Conservation (phyloP, 257 asterid species). For the Oldenlandia corymbosa region DNA sequence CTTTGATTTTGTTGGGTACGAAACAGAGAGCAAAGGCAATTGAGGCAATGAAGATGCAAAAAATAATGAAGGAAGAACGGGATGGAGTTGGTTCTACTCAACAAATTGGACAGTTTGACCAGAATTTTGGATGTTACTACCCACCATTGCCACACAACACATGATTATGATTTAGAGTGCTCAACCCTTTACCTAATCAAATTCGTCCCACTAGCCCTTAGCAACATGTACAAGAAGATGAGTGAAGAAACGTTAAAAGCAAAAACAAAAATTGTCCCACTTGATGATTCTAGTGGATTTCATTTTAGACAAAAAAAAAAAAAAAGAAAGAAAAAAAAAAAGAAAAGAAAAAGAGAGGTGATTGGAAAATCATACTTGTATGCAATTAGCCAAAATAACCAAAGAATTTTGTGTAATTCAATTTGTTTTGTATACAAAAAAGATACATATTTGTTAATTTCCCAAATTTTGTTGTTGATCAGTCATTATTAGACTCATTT, state of each 20-base stretch:
- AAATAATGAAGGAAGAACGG: conserved; percentile 27
- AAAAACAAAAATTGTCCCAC: background rate
- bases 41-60: conserved; percentile 51
- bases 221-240: too few species aligned
- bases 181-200: conserved; percentile 14
- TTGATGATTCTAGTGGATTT: conserved; percentile 5
- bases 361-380: conserved; percentile 2
- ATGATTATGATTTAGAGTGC: conserved; percentile 37
- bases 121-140: conserved; percentile 34
- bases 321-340: background rate
- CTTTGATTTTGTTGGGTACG: background rate
- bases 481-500: background rate
- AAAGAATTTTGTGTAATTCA: conserved; percentile 8
- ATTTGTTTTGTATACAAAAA: background rate
- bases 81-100: conserved; percentile 33
- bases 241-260: background rate
- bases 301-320: background rate
- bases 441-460: background rate
- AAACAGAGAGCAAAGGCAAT: conserved; percentile 57
- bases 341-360: too few species aligned
- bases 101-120: conserved; percentile 34
- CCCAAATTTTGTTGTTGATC: too few species aligned
- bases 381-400: conserved; percentile 17
- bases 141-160: conserved; percentile 41
- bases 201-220: conserved; percentile 18